Conservation (phyloP, 495 filamentous ascomycete species). For the Endocarpon pusillum region DNA sequence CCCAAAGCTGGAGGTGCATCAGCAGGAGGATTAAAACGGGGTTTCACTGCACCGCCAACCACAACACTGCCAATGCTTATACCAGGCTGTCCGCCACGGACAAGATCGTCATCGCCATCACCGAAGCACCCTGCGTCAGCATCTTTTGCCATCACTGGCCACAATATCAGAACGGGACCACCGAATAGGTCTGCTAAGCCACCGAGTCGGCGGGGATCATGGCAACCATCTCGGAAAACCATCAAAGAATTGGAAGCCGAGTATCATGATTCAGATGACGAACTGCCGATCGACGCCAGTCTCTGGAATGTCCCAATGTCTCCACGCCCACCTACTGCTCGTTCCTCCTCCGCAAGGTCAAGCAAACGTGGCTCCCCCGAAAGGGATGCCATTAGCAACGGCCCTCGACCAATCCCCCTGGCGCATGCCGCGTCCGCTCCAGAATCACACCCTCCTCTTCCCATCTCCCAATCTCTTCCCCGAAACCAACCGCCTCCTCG, state of each 20-base stretch:
- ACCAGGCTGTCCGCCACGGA: not conserved
- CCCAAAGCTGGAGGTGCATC: not conserved
- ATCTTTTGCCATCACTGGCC: not conserved
- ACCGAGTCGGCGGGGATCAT: slow-evolving; percentile 14
- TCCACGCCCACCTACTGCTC: slow-evolving; percentile 54
- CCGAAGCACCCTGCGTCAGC: not conserved
- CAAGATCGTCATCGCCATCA: not conserved
- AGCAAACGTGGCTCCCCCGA: slow-evolving; percentile 38
- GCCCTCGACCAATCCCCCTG: slow-evolving; percentile 24
- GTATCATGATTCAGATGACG: slow-evolving; percentile 77
- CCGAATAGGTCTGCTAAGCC: not conserved
- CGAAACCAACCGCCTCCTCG: slow-evolving; percentile 6
- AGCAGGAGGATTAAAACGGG: not conserved
- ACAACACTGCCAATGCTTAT: slow-evolving; percentile 9
- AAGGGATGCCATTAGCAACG: slow-evolving; percentile 21
- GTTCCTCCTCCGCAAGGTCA: slow-evolving; percentile 36
- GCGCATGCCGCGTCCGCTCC: slow-evolving; percentile 21
- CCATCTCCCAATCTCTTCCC: not conserved
- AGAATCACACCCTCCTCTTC: slow-evolving; percentile 2
- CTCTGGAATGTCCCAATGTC: slow-evolving; percentile 94
- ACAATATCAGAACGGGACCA: not conserved
- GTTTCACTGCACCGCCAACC: slow-evolving; percentile 6
- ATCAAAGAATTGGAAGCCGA: slow-evolving; percentile 68
- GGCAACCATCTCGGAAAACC: slow-evolving; percentile 68
- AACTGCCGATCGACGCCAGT: slow-evolving; percentile 80